phyloP scores from a whole-genome alignment of 306 rosid genomes.

The Glycine latifolia region DNA sequence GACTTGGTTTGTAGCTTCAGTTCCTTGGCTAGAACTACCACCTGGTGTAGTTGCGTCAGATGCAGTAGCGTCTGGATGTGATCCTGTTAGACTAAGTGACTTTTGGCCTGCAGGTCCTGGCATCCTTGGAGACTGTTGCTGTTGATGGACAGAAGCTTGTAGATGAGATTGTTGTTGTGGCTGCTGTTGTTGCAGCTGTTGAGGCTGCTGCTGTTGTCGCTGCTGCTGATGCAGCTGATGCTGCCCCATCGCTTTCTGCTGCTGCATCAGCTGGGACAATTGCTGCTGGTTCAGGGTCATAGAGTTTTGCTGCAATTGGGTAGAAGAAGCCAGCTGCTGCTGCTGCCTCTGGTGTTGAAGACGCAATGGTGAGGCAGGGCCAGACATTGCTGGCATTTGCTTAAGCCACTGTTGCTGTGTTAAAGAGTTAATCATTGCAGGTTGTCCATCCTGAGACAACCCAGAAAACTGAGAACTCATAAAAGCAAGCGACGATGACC shows the following conservation, averaged over 20 bases:
- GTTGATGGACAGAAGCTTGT: slow-evolving; percentile 76
- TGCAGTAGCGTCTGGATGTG: slow-evolving; percentile 97
- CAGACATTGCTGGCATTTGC: slow-evolving; percentile 78
- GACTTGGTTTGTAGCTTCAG: slow-evolving; percentile 95
- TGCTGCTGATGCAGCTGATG: slow-evolving; percentile 76
- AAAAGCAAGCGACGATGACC: slow-evolving; percentile 81
- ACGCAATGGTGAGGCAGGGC: slow-evolving; percentile 73
- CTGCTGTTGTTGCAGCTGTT: slow-evolving; percentile 62
- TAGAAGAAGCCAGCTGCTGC: slow-evolving; percentile 83
- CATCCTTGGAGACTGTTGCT: slow-evolving; percentile 90
- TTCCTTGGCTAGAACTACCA: slow-evolving; percentile 99
- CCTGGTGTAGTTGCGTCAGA: slow-evolving; percentile 98
- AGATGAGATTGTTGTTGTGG: slow-evolving; percentile 71
- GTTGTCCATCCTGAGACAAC: slow-evolving; percentile 91
- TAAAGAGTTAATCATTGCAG: slow-evolving; percentile 69
- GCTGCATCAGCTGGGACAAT: slow-evolving; percentile 84
- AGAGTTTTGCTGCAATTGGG: slow-evolving; percentile 73
- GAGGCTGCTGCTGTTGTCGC: slow-evolving; percentile 58
- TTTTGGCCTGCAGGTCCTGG: slow-evolving; percentile 85
- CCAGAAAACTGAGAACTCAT: slow-evolving; percentile 82
- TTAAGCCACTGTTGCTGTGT: slow-evolving; percentile 89
- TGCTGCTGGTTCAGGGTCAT: slow-evolving; percentile 72
- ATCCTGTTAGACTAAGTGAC: slow-evolving; percentile 94
- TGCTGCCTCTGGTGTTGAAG: slow-evolving; percentile 76
- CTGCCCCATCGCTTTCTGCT: slow-evolving; percentile 75